A percentile compares a stretch with the other conserved stretches of the same genome.
phyloP scores from a whole-genome alignment of 768 basidiomycete species.

The Agrocybe chaxingu region DNA sequence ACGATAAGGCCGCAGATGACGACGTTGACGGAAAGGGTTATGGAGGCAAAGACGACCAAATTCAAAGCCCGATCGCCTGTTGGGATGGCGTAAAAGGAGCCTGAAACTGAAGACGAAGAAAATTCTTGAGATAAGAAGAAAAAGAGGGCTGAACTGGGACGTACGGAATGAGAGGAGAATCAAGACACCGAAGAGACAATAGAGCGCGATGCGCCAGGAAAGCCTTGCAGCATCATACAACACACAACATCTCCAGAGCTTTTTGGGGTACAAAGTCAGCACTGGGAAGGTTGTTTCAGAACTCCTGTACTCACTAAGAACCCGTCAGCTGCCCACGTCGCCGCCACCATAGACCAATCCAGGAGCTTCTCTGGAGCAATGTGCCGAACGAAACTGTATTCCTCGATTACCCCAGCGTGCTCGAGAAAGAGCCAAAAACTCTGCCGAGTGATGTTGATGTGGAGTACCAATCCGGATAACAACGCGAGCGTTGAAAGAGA shows the following conservation, averaged over 20 bases:
- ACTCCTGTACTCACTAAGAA: slow-evolving; percentile 4
- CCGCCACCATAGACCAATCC: neutral
- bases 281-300: neutral
- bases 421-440: neutral
- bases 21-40: slow-evolving; percentile 4
- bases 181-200: neutral
- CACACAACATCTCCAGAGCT: slow-evolving; percentile 7
- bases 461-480: neutral
- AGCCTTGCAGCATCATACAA: neutral
- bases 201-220: neutral
- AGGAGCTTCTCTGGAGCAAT: neutral
- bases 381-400: neutral
- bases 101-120: neutral
- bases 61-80: neutral
- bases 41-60: neutral
- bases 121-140: neutral
- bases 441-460: neutral
- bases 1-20: slow-evolving; percentile 3
- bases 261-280: neutral
- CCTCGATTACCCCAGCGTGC: neutral
- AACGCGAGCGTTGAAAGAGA: neutral
- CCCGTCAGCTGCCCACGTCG: slow-evolving; percentile 6
- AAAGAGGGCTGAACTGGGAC: neutral
- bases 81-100: neutral
- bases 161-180: neutral